Base-by-base conservation (phyloP, 1,284 basidiomycete genomes). In the Polyporus tsugae region DNA sequence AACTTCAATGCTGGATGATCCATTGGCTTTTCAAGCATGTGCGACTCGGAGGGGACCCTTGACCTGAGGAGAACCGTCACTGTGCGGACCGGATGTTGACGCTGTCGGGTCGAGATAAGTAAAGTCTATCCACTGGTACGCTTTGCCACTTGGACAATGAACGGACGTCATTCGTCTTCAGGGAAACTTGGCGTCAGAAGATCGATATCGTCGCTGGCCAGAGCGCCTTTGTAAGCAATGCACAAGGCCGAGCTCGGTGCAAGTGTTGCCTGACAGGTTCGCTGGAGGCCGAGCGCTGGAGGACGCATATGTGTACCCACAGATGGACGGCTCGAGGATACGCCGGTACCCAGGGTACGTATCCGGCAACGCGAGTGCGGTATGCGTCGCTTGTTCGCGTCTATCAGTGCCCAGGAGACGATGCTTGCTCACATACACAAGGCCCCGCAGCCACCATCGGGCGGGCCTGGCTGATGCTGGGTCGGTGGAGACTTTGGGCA, bases 401-500 rank as follows among this genome's bases (percentile, higher is more conserved):
- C 46, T n/a, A n/a, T 36, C 55, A 36, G 36, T 35, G 19, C 17
- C 10, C 36, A 6, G 11, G 53, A 57, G 6, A 36, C 17, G 53
- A 36, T 10, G 55, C 55, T n/a, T 58, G 55, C 35, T 38, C 55
- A 58, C 46, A 52, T 55, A 55, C 53, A 33, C 33, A 35, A 55
- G 35, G 55, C 35, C 55, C 55, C 35, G 55, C 55, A 58, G 38
- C 44, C 42, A 52, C 59, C 38, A 33, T 57, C 36, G 35, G 33
- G n/a, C 10, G 35, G 55, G 55, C 55, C 65, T 62, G 49, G 65
- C 60, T 62, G 60, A 46, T 44, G 36, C 65, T 52, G 46, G 65
- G 60, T 57, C 60, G 65, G 60, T 53, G 65, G 60, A 66, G 65
- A 33, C 60, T 65, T 6, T 38, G 41, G 29, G 39, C 46, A 44